Evolutionary conservation across 164 flowering plant species (phyloP).

Genomic region (Liquidambar formosana): DNA sequence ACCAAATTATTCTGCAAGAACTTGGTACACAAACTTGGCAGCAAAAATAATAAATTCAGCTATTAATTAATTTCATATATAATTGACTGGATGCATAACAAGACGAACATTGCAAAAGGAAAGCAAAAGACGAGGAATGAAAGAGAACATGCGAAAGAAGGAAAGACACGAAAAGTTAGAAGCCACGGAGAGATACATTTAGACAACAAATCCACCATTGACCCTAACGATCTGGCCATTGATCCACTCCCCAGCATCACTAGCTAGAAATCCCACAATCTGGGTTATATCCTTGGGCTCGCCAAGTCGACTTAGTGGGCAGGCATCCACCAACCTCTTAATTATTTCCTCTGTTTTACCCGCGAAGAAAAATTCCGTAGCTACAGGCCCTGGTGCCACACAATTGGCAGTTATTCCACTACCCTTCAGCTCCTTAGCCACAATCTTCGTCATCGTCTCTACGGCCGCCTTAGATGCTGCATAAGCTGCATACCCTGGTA

Average conservation of each 20-base stretch:
- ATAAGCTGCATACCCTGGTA: slow-evolving; percentile 46
- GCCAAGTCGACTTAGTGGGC: slow-evolving; percentile 42
- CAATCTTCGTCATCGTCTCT: slow-evolving; percentile 48
- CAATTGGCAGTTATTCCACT: slow-evolving; percentile 44
- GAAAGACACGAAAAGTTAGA: not conserved
- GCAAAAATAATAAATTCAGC: too few species aligned
- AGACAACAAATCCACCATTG: slow-evolving; percentile 41
- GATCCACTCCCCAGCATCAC: slow-evolving; percentile 52
- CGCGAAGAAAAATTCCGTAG: slow-evolving; percentile 48
- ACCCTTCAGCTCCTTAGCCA: slow-evolving; percentile 57
- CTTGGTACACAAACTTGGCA: too few species aligned
- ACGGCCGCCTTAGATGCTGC: slow-evolving; percentile 56
- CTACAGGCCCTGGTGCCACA: slow-evolving; percentile 57
- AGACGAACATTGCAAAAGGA: too few species aligned
- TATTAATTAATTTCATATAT: too few species aligned
- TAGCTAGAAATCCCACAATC: slow-evolving; percentile 42
- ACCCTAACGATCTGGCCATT: slow-evolving; percentile 46
- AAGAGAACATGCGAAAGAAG: too few species aligned
- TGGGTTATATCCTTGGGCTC: slow-evolving; percentile 36
- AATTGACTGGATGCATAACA: too few species aligned
- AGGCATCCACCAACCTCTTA: slow-evolving; percentile 15
- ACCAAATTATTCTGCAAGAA: too few species aligned
- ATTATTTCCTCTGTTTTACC: slow-evolving; percentile 37
- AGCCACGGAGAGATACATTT: too few species aligned
- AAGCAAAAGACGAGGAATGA: too few species aligned